Conservation (phyloP, 1,284 basidiomycete genomes). For the Meira nashicola region DNA sequence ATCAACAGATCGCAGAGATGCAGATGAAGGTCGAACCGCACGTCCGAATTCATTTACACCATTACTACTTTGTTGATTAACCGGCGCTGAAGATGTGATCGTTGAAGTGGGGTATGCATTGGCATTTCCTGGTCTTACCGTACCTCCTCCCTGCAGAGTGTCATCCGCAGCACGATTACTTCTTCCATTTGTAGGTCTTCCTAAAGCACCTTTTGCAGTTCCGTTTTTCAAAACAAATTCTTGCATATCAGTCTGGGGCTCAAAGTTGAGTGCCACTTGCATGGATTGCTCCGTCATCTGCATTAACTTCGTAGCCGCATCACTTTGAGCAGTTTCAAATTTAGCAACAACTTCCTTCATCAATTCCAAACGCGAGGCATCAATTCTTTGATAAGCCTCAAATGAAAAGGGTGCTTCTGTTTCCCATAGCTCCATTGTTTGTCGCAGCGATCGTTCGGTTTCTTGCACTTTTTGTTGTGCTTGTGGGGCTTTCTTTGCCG, state of each 20-base stretch:
- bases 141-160: background rate
- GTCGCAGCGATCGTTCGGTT: constrained; percentile 33
- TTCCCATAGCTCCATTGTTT: constrained; percentile 37
- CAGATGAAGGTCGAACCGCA: constrained; percentile 15
- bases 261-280: constrained; percentile 37
- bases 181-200: background rate
- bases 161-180: background rate
- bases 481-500: constrained; percentile 36
- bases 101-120: background rate
- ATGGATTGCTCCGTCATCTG: constrained; percentile 41
- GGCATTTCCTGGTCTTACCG: background rate
- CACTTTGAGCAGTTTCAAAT: constrained; percentile 42
- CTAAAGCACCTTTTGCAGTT: constrained; percentile 1
- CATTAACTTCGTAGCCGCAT: constrained; percentile 40
- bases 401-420: constrained; percentile 38
- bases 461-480: constrained; percentile 34
- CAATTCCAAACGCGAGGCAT: constrained; percentile 39
- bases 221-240: constrained; percentile 40
- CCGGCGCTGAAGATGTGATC: constrained; percentile 13
- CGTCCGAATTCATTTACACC: constrained; percentile 34
- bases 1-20: constrained; percentile 32
- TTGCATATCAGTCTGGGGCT: constrained; percentile 41
- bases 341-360: constrained; percentile 44
- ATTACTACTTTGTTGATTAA: constrained; percentile 12
- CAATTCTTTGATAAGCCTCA: constrained; percentile 43